Conservation (phyloP, 768 basidiomycete genomes). For the Lactarius vividus region DNA sequence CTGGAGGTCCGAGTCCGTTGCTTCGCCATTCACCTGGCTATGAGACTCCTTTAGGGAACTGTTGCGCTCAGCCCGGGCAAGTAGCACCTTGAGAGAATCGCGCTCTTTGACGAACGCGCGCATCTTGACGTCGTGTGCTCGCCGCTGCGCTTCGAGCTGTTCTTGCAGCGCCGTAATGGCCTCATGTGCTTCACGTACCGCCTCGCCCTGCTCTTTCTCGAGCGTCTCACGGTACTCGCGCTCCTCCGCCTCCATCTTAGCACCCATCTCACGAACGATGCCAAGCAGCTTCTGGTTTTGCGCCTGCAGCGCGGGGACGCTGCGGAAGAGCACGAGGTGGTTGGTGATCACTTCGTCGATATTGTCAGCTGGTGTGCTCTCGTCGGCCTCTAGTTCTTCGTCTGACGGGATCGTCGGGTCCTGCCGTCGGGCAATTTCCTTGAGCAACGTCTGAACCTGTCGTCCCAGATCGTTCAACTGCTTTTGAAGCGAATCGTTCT, state of each 20-base stretch:
- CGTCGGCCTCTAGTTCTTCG: constrained; percentile 48
- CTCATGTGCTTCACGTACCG: constrained; percentile 84
- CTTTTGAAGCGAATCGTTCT: constrained; percentile 25
- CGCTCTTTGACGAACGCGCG: constrained; percentile 85
- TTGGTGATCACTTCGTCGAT: constrained; percentile 84
- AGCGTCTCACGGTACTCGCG: constrained; percentile 66
- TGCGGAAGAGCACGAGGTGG: constrained; percentile 83
- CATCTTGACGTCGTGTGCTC: constrained; percentile 62
- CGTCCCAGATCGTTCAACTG: constrained; percentile 32
- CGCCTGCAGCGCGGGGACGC: constrained; percentile 75
- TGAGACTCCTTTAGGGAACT: constrained; percentile 28
- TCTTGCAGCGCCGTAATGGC: constrained; percentile 76
- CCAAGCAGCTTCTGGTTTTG: constrained; percentile 89
- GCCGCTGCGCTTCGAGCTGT: constrained; percentile 77
- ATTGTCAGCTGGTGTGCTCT: constrained; percentile 50
- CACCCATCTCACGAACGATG: constrained; percentile 78
- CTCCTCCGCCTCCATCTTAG: constrained; percentile 84
- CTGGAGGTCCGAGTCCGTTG: constrained; percentile 39
- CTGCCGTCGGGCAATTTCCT: constrained; percentile 76
- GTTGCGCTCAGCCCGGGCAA: constrained; percentile 51
- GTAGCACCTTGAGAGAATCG: constrained; percentile 77
- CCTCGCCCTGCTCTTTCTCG: constrained; percentile 73
- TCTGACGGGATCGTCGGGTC: constrained; percentile 80
- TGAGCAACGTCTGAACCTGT: constrained; percentile 78
- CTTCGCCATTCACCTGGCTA: constrained; percentile 24